A percentile compares a stretch with the other conserved stretches of the same genome.
phyloP scores from a whole-genome alignment of 1,139 yeast species.

The Ogataea hybrid region DNA sequence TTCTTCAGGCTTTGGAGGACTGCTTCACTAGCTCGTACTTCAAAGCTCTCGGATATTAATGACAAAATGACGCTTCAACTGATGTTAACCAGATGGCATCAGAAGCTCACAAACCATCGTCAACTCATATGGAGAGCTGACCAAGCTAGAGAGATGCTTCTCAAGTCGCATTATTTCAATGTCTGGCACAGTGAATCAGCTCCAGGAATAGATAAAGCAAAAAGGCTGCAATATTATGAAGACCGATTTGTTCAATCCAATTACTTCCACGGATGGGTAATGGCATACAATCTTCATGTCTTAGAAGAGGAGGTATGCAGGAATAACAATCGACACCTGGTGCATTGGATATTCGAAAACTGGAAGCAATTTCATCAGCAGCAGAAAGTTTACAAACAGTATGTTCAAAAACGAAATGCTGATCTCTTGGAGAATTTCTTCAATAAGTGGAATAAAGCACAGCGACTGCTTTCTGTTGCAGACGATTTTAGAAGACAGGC shows the following conservation, averaged over 20 bases:
- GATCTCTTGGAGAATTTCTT: slow-evolving; percentile 8
- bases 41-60: slow-evolving; percentile 4
- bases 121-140: slow-evolving; percentile 2
- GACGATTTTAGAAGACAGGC: slow-evolving; percentile 12
- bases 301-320: slow-evolving; percentile 8
- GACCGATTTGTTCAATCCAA: slow-evolving; percentile 7
- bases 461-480: slow-evolving; percentile 16
- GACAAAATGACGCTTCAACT: slow-evolving; percentile 4
- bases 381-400: slow-evolving; percentile 2
- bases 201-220: slow-evolving; percentile 7
- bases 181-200: slow-evolving; percentile 16
- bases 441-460: slow-evolving; percentile 19
- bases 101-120: background rate
- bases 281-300: slow-evolving; percentile 9
- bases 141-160: background rate
- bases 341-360: slow-evolving; percentile 17
- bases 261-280: slow-evolving; percentile 19
- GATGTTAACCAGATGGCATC: slow-evolving; percentile 5
- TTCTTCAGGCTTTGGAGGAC: slow-evolving; percentile 15
- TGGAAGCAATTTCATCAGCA: slow-evolving; percentile 18
- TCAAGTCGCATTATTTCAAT: slow-evolving; percentile 1
- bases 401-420: background rate
- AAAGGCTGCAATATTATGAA: slow-evolving; percentile 10
- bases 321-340: slow-evolving; percentile 14
- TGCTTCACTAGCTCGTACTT: slow-evolving; percentile 9